phyloP scores from a whole-genome alignment of 169 alveolate genomes.

The Eimeria necatrix region DNA sequence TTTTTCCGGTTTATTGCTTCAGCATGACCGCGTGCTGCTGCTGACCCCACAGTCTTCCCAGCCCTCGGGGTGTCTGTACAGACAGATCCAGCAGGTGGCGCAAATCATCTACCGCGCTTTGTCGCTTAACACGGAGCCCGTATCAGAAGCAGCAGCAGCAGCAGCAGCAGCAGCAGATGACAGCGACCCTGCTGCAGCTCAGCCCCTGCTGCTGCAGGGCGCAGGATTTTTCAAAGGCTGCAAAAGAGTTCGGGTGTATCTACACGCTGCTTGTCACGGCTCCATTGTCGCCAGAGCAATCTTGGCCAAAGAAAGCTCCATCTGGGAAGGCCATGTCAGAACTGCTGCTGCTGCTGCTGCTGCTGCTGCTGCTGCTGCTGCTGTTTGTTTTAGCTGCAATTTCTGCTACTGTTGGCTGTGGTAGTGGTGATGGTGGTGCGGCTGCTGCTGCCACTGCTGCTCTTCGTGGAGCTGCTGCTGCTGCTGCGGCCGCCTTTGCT shows the following conservation, averaged over 20 bases:
- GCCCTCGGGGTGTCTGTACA: constrained; percentile 14
- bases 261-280: constrained; percentile 5
- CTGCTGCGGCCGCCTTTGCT: background rate
- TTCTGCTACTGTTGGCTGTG: background rate
- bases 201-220: background rate
- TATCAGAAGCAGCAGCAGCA: background rate
- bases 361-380: background rate
- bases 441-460: background rate
- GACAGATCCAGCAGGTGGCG: background rate
- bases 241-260: background rate
- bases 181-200: background rate
- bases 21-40: background rate
- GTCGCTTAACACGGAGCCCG: background rate
- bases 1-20: too few relatives aligned
- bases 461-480: background rate
- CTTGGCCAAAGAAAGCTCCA: background rate
- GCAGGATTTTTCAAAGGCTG: background rate
- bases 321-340: background rate
- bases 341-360: background rate
- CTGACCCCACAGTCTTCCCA: background rate
- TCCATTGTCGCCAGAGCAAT: constrained; percentile 1
- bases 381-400: background rate
- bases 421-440: background rate
- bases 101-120: background rate
- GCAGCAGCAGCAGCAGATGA: background rate